Percentiles rank a stretch among this genome's conserved stretches.
Evolutionary conservation across 2,329 filamentous ascomycete genomes (phyloP).

Genomic region (Macroventuria anomochaeta): DNA sequence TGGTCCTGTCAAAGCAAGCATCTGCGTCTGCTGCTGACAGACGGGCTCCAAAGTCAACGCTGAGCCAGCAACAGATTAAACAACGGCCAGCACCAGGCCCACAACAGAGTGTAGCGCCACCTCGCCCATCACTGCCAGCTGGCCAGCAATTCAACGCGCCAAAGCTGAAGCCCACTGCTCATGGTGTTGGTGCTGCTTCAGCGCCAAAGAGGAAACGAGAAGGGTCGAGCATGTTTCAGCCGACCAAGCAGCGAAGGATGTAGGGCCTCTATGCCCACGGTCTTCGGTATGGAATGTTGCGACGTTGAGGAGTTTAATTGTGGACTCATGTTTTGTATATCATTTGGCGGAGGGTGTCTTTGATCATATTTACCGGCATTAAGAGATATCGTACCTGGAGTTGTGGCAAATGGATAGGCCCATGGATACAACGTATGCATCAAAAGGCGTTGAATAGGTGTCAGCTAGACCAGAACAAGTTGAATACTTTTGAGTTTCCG

Average conservation of each 20-base stretch:
- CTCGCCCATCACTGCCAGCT: conserved; percentile 35
- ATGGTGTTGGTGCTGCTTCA: conserved; percentile 17
- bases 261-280: background rate
- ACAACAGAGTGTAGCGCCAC: conserved; percentile 18
- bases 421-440: too few species aligned
- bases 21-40: conserved; percentile 29
- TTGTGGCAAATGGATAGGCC: background rate
- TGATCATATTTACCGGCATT: background rate
- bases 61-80: conserved; percentile 30
- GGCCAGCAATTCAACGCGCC: conserved; percentile 42
- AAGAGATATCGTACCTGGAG: background rate
- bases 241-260: conserved; percentile 12
- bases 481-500: too few species aligned
- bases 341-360: background rate
- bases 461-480: background rate
- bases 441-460: background rate
- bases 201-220: conserved; percentile 28
- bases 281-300: too few species aligned
- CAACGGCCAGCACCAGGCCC: conserved; percentile 26
- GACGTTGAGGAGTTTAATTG: too few species aligned
- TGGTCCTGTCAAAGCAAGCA: conserved; percentile 36
- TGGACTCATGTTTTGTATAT: too few species aligned
- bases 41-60: conserved; percentile 11
- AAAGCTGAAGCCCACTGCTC: conserved; percentile 24
- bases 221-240: conserved; percentile 30